Conservation (phyloP, 2,329 filamentous ascomycete species). For the Triangularia setosa region DNA sequence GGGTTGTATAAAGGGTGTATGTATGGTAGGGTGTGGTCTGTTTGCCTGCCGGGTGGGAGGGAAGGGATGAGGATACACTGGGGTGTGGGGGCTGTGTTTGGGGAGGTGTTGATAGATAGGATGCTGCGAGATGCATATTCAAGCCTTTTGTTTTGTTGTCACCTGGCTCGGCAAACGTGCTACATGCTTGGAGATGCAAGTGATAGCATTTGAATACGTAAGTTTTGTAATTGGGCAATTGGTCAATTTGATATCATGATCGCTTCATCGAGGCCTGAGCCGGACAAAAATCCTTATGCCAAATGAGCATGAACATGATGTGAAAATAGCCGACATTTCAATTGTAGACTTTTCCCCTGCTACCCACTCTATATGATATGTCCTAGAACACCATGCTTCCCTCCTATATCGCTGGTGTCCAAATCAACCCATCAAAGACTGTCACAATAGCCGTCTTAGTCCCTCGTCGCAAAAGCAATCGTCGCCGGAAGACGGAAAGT, state of each 20-base stretch:
- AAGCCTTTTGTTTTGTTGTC: neutral
- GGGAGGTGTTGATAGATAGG: neutral
- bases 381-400: neutral
- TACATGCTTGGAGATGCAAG: neutral
- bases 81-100: neutral
- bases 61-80: neutral
- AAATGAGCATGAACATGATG: neutral
- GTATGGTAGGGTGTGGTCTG: neutral
- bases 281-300: neutral
- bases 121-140: neutral
- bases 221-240: neutral
- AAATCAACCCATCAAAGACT: neutral
- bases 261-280: neutral
- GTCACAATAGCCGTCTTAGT: neutral
- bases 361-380: neutral
- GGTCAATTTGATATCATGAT: neutral
- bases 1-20: neutral
- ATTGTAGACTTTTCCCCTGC: neutral
- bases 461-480: constrained; percentile 66
- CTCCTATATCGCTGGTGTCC: neutral
- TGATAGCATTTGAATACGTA: neutral
- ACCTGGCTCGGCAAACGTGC: neutral
- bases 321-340: neutral
- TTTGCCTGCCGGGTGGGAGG: neutral
- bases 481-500: constrained; percentile 80